Base-by-base conservation (phyloP, 129 eudicot genomes). In the Apium graveolens region DNA sequence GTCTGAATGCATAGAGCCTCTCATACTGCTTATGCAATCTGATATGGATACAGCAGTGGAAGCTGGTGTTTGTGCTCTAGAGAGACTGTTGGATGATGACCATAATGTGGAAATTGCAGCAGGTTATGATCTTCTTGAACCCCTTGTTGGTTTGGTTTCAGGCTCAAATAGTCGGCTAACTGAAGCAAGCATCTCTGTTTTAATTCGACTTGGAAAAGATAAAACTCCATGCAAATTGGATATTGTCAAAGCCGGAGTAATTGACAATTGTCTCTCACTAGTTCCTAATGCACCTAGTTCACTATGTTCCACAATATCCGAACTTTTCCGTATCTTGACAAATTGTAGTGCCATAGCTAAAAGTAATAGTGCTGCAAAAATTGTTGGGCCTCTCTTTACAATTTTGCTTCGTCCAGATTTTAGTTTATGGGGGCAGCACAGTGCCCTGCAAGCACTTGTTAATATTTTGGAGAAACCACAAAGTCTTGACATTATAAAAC, bases 381-480 rank as follows among this genome's bases (percentile, higher is more conserved):
- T 92, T 32, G 91, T 92, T 21, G 92, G 89, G 57, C 97, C 97
- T 39, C 91, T 92, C 55, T 89, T 92, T 76, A 66, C 32, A 78
- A 89, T 92, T 35, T 82, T 92, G 79, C 87, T 82, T 66, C 83
- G 87, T 79, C 85, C 88, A 18, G 97, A 92, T 86, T 80, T 92
- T 60, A 79, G 87, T 55, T 79, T 87, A 45, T 87, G 90, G 91
- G 97, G 97, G 53, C 97, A 92, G 77, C 95, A 92, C 70, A 92
- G 97, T 86, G 95, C 97, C 70, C 75, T 92, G 65, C 97, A 92
- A 70, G 89, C 97, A 55, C 97, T 92, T 45, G 97, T 92, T 35
- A 92, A 92, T 81, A 76, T 92, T 43, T 71, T 92, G 78, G 97
- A 92, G 85, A 89, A 92, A 75, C 97, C 97, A 21, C 97, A 92